Base-by-base conservation (phyloP, 345 rosid genomes). In the Excoecaria agallocha region DNA sequence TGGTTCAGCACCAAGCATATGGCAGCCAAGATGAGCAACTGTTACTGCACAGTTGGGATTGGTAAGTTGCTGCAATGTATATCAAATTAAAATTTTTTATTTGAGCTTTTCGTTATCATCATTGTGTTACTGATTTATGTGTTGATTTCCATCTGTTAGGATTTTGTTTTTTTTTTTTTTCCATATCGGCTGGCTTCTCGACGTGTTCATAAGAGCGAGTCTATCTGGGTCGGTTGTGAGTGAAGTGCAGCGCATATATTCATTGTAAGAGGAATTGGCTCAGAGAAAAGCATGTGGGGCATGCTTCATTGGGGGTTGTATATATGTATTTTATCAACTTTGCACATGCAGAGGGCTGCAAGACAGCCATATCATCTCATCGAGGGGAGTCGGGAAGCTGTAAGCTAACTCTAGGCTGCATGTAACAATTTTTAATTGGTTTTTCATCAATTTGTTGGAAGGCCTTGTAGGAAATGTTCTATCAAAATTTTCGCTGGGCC, bases 11-110 rank as follows among this genome's bases (percentile, higher is more conserved):
- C 85, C 85, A 55, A 73, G 80, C 62, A 70, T 71, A 48, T 92
- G 96, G 96, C 88, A 78, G 69, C 96, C 90, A 55, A 84, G 97
- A 84, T 89, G 89, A 89, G 74, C 56, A 71, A 19, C 55, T 78
- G 50, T 59, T 7, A 41, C 3, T 35, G 50, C 69, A 49, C 61
- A 41, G 51, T 71, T 61, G 35, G 65, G 60, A 72, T 68, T 38
- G 79, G 84, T 77, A 50, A 51, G 72, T 51, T 39, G 24, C 6
- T 49, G 41, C 22, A 5, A 79, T 55, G 11, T 22, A 6, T 25
- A 51, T 63, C 54, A 43, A 20, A 10, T 50, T 37, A 17, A 22
- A 58, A 17, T n/a, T 69, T 49, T 75, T 30, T 30, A 30, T 30
- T 30, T 30, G 30, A 30, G 30, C 30, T 20, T 2, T 12, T 38